Conservation (phyloP, 225 moss, liverwort and hornwort genomes). For the Thuidium tamariscinum region DNA sequence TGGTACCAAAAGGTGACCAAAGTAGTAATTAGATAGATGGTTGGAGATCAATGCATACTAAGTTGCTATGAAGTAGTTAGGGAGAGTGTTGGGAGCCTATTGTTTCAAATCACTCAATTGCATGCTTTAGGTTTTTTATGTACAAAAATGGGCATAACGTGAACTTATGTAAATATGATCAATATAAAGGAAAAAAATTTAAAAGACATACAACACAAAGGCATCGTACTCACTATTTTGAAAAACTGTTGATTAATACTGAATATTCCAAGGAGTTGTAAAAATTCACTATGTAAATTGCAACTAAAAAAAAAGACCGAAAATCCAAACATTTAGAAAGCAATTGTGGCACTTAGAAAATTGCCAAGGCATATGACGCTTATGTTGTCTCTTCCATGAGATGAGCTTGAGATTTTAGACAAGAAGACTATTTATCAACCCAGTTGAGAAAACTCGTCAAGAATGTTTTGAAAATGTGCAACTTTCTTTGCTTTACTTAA, state of each 20-base stretch:
- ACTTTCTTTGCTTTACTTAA: neutral
- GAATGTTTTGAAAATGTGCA: neutral
- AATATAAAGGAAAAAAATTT: neutral
- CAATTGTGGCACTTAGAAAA: neutral
- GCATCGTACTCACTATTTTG: neutral
- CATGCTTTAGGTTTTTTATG: no score
- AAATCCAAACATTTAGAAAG: neutral
- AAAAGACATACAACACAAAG: neutral
- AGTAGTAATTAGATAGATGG: neutral
- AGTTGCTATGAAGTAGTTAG: neutral
- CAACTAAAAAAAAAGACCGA: no score
- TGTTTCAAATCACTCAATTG: no score
- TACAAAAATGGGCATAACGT: accelerated
- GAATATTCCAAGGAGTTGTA: neutral
- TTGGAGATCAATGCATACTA: neutral
- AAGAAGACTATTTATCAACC: neutral
- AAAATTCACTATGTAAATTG: neutral
- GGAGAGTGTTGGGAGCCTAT: no score
- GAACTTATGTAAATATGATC: neutral
- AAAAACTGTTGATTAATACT: neutral
- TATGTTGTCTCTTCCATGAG: neutral
- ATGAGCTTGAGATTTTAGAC: neutral
- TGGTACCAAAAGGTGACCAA: neutral
- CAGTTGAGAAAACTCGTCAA: neutral
- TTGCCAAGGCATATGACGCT: neutral